Percentiles rank a stretch among this genome's conserved stretches.
phyloP scores from a whole-genome alignment of 495 filamentous ascomycete species.

The Cenococcum geophilum region DNA sequence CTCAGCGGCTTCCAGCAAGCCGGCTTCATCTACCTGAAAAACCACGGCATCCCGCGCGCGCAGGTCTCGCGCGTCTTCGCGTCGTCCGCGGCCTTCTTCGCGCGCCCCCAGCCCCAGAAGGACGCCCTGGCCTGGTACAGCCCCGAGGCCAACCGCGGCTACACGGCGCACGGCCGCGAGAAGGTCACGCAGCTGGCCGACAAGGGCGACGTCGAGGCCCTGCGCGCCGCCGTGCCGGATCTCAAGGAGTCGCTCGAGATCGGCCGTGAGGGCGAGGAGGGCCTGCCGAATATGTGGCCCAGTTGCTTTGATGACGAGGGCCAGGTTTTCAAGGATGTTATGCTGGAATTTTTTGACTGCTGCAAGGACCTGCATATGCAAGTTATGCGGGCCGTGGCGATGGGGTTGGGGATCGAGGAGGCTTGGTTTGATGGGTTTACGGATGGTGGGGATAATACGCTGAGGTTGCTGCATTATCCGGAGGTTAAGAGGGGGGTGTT shows the following conservation, averaged over 20 bases:
- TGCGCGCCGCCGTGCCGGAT: slow-evolving; percentile 60
- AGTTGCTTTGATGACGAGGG: slow-evolving; percentile 53
- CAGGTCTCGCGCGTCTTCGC: slow-evolving; percentile 52
- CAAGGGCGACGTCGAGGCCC: slow-evolving; percentile 50
- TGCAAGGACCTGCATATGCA: slow-evolving; percentile 71
- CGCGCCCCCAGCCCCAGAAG: slow-evolving; percentile 62
- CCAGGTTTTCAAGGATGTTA: slow-evolving; percentile 59
- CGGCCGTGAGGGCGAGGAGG: slow-evolving; percentile 63
- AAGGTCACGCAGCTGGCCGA: slow-evolving; percentile 61
- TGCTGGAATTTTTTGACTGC: slow-evolving; percentile 63
- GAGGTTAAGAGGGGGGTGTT: slow-evolving; percentile 63
- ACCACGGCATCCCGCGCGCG: slow-evolving; percentile 61
- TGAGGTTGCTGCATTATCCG: slow-evolving; percentile 88
- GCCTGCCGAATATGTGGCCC: slow-evolving; percentile 77
- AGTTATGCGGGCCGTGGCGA: slow-evolving; percentile 82
- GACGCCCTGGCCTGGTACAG: slow-evolving; percentile 43
- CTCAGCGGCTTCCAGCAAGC: slow-evolving; percentile 75
- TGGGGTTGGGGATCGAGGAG: slow-evolving; percentile 70
- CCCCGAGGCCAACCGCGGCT: slow-evolving; percentile 50
- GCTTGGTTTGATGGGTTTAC: slow-evolving; percentile 73
- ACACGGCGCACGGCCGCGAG: slow-evolving; percentile 68
- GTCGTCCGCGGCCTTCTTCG: slow-evolving; percentile 72
- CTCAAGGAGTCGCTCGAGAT: slow-evolving; percentile 84
- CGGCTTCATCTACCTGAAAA: slow-evolving; percentile 86
- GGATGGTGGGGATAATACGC: slow-evolving; percentile 70